These are phyloP conservation scores for Ophiostoma sp. DNA, from an alignment of 2,329 filamentous ascomycete species.

Conservation along the genomic window DNA sequence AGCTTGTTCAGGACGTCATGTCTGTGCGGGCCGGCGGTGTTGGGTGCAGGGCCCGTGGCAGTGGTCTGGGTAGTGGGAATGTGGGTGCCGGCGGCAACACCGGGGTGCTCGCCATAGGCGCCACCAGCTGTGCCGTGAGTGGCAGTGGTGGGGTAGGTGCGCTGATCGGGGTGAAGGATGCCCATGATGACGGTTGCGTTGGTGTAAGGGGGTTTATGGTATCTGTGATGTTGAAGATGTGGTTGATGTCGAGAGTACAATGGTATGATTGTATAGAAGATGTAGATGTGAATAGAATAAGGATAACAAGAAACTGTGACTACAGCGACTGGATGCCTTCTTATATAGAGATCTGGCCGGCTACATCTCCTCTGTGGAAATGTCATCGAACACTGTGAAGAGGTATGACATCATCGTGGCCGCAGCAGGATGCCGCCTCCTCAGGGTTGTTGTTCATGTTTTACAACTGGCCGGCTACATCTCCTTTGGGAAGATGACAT, in stretches of 20 bases:
- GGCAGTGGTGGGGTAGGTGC: background rate
- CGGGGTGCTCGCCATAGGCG: conserved; percentile 9
- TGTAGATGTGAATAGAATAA: background rate
- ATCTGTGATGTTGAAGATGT: background rate
- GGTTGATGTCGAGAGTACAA: background rate
- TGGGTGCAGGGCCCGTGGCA: conserved; percentile 23
- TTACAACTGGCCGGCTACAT: background rate
- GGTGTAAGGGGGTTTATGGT: background rate
- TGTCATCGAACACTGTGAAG: background rate
- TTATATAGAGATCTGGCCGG: background rate
- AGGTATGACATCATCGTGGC: background rate
- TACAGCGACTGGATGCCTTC: background rate
- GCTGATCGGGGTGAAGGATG: conserved; percentile 20
- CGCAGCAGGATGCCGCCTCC: conserved; percentile 1
- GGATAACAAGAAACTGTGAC: background rate
- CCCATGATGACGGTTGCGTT: conserved; percentile 19
- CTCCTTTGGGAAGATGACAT: background rate
- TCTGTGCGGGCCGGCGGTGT: conserved; percentile 36
- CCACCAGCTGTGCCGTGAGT: background rate
- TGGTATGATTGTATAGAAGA: background rate
- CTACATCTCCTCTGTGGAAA: background rate
- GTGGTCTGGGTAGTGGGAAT: conserved; percentile 20
- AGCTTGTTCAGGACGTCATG: conserved; percentile 40
- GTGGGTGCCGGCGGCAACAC: conserved; percentile 17
- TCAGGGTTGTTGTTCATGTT: background rate